Evolutionary conservation across 805 yeast genomes (phyloP).

Genomic region (Maudiozyma turicensis): DNA sequence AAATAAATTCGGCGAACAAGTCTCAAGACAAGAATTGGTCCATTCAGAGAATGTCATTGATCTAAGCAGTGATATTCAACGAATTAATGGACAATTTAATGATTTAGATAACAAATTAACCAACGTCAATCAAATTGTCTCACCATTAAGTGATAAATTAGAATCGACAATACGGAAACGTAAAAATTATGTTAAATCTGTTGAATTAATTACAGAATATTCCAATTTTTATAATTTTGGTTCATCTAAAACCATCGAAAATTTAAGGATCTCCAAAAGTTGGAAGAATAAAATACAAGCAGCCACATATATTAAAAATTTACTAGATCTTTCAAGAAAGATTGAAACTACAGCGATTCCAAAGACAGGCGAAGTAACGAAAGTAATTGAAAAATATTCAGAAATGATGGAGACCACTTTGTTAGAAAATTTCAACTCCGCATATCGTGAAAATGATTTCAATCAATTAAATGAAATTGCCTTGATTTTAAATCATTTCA

Average conservation of each 20-base stretch:
- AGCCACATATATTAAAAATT: constrained; percentile 58
- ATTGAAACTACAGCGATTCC: constrained; percentile 47
- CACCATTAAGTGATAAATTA: constrained; percentile 61
- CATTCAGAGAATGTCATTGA: constrained; percentile 61
- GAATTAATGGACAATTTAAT: constrained; percentile 17
- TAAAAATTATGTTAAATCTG: constrained; percentile 62
- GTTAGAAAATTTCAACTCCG: constrained; percentile 59
- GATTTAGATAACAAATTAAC: constrained; percentile 27
- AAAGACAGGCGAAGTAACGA: constrained; percentile 30
- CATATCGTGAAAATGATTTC: constrained; percentile 61
- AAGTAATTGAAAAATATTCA: constrained; percentile 55
- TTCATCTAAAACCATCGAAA: constrained; percentile 45
- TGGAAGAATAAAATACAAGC: constrained; percentile 47
- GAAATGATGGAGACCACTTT: constrained; percentile 66
- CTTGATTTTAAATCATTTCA: constrained; percentile 63
- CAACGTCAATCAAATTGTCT: constrained; percentile 47
- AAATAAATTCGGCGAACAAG: constrained; percentile 44
- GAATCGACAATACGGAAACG: constrained; percentile 61
- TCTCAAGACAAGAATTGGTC: constrained; percentile 48
- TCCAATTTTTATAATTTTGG: constrained; percentile 52
- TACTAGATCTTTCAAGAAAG: constrained; percentile 55
- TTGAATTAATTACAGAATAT: constrained; percentile 66
- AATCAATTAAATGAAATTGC: constrained; percentile 70
- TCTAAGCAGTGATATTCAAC: constrained; percentile 15
- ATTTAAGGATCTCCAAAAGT: constrained; percentile 40